A percentile compares a stretch with the other conserved stretches of the same genome.
Conservation (phyloP, 2,329 filamentous ascomycete genomes). For the Claviceps cyperi region DNA sequence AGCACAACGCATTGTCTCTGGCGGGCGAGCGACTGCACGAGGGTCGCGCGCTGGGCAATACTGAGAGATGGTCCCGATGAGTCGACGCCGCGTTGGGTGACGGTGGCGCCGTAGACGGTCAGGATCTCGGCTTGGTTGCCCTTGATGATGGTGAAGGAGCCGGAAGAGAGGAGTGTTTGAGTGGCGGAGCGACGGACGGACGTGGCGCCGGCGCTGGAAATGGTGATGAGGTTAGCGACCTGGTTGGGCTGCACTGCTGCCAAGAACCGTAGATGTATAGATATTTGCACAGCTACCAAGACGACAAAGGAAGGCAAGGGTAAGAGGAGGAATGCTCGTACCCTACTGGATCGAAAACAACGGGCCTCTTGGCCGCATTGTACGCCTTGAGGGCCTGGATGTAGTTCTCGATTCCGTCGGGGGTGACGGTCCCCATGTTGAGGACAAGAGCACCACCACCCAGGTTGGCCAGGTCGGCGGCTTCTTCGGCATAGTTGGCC, state of each 20-base stretch:
- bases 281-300: too few relatives aligned
- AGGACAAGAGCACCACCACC: slow-evolving; percentile 71
- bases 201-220: slow-evolving; percentile 58
- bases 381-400: slow-evolving; percentile 63
- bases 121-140: slow-evolving; percentile 84
- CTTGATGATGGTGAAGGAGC: slow-evolving; percentile 80
- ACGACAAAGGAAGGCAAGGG: background rate
- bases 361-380: slow-evolving; percentile 59
- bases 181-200: slow-evolving; percentile 56
- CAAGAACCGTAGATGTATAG: background rate
- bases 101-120: slow-evolving; percentile 46
- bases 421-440: slow-evolving; percentile 88
- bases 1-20: slow-evolving; percentile 62
- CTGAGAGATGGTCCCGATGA: slow-evolving; percentile 48
- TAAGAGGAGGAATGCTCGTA: slow-evolving; percentile 17
- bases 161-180: slow-evolving; percentile 52
- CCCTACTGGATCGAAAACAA: slow-evolving; percentile 84
- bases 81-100: slow-evolving; percentile 68
- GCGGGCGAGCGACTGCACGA: slow-evolving; percentile 53
- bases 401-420: slow-evolving; percentile 59
- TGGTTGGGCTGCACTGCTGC: background rate
- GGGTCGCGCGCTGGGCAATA: slow-evolving; percentile 34
- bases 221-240: background rate
- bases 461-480: slow-evolving; percentile 60
- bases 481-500: slow-evolving; percentile 77